These are phyloP conservation scores for Penicillium olsonii DNA, from an alignment of 2,329 filamentous ascomycete species.

Conservation along the genomic window DNA sequence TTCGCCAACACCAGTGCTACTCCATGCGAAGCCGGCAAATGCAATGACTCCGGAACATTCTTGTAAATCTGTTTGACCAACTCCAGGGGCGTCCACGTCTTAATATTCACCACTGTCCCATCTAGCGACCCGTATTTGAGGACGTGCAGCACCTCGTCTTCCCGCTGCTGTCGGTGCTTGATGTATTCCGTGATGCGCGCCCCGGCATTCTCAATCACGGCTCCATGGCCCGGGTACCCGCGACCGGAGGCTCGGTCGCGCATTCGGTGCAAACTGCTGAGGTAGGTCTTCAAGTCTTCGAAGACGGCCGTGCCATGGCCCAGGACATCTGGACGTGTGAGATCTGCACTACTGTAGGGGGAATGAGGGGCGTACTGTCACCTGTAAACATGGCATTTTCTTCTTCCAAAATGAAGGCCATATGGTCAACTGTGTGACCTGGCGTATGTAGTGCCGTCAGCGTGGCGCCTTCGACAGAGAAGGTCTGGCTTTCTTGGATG, in stretches of 20 bases:
- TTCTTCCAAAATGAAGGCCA: slow-evolving; percentile 74
- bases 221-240: slow-evolving; percentile 87
- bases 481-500: slow-evolving; percentile 59
- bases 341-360: not conserved
- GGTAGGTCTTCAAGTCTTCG: slow-evolving; percentile 71
- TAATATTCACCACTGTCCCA: slow-evolving; percentile 33
- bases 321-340: slow-evolving; percentile 61
- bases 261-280: slow-evolving; percentile 71
- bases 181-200: slow-evolving; percentile 81
- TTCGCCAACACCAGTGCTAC: slow-evolving; percentile 79
- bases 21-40: slow-evolving; percentile 73
- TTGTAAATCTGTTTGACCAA: slow-evolving; percentile 87
- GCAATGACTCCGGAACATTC: slow-evolving; percentile 73
- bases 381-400: slow-evolving; percentile 84
- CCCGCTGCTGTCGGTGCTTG: slow-evolving; percentile 73
- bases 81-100: slow-evolving; percentile 69
- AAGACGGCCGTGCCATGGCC: slow-evolving; percentile 86
- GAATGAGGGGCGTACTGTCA: slow-evolving; percentile 58
- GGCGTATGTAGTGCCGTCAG: slow-evolving; percentile 68
- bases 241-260: slow-evolving; percentile 58
- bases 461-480: slow-evolving; percentile 57
- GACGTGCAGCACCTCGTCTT: slow-evolving; percentile 72
- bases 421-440: slow-evolving; percentile 81
- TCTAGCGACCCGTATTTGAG: slow-evolving; percentile 51
- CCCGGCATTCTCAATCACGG: slow-evolving; percentile 71